phyloP scores from a whole-genome alignment of 257 asterid species.

The Gentiana macrophylla region DNA sequence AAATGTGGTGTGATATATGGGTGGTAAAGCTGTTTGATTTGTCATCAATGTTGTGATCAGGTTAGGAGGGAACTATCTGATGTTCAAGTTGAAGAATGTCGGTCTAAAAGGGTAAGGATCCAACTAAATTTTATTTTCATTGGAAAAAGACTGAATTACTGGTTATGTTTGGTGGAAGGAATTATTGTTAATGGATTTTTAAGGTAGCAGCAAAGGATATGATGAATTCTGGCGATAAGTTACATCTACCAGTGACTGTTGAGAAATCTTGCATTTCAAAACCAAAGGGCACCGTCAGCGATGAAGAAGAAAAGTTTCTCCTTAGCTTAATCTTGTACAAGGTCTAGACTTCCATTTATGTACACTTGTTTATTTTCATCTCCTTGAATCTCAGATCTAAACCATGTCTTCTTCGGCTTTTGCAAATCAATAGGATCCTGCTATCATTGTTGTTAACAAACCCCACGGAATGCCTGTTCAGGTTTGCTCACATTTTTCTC shows the following conservation, averaged over 20 bases:
- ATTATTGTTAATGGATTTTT: conserved; percentile 3
- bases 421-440: conserved; percentile 42
- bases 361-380: no score
- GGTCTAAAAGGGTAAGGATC: conserved; percentile 47
- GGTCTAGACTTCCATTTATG: conserved; percentile 20
- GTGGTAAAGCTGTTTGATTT: not conserved
- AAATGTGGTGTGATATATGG: not conserved
- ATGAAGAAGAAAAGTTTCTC: conserved; percentile 37
- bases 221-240: conserved; percentile 54
- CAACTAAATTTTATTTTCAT: not conserved
- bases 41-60: conserved; percentile 25
- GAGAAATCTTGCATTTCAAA: conserved; percentile 29
- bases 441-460: conserved; percentile 70
- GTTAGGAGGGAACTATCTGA: conserved; percentile 45
- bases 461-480: conserved; percentile 96
- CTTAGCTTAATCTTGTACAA: conserved; percentile 58
- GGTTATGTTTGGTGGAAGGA: not conserved
- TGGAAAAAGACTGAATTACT: not conserved
- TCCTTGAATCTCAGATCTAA: not conserved
- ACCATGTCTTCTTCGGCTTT: not conserved
- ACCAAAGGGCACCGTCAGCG: conserved; percentile 18
- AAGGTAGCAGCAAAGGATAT: conserved; percentile 77
- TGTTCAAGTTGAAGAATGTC: conserved; percentile 25
- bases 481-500: conserved; percentile 24
- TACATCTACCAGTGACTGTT: conserved; percentile 68